Evolutionary conservation across 106 monocot species (phyloP), one percentile per base, ranked within the genome.

Genomic region (Acorus gramineus): DNA sequence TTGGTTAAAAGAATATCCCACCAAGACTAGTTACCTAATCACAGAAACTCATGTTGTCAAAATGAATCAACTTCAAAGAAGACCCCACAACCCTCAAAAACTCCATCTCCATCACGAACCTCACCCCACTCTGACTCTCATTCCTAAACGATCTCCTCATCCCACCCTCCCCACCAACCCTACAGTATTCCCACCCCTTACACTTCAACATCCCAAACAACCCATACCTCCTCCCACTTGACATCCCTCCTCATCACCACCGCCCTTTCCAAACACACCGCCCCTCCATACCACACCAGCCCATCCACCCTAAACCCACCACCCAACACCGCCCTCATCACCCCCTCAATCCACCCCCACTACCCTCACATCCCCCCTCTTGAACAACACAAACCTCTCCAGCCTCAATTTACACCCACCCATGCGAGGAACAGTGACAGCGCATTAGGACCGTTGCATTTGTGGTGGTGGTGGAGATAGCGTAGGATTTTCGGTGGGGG

Each of bases 211-310:
- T 68, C 49, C 55, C 74, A 56, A 60, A 62, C 51, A 62, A 53
- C 53, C 42, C 62, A 43, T 62, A 4, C 48, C 45, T 61, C 67
- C 9, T 59, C 63, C 52, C 42, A 46, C 69, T 52, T 4, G 44
- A 52, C 65, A 55, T 74, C 73, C 53, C 64, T 52, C 69, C 69
- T 52, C 56, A 74, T n/a, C 74, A 64, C 69, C 69, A 60, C 74
- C 12, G 65, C 74, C 55, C 14, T 61, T 68, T 74, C 78, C 8
- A 79, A 74, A 43, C 78, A 73, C 50, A 52, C 63, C 68, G 50
- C 52, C 4, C 13, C 28, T 0, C 28, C 54, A 42, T 42, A 59
- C 11, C 51, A 44, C 53, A 60, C 8, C 2, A 64, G 4, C 2
- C 53, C 42, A 56, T 63, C 69, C 42, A 62, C 48, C 44, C 9